Conservation (phyloP, 495 filamentous ascomycete genomes). For the Penicillium canariense region DNA sequence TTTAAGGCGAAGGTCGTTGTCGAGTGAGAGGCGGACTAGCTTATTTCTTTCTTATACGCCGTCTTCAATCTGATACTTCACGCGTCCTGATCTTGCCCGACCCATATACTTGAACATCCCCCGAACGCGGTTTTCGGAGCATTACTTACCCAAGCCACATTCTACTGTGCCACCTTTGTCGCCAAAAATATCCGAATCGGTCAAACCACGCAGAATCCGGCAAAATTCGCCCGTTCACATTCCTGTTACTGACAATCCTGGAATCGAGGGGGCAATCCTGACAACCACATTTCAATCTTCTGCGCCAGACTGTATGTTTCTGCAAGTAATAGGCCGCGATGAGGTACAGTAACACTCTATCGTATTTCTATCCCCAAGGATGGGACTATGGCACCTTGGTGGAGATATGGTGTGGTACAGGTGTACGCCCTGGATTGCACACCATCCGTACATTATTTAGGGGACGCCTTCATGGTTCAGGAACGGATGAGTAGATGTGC, state of each 20-base stretch:
- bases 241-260: background rate
- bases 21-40: too few relatives aligned
- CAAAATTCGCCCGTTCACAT: background rate
- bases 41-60: too few relatives aligned
- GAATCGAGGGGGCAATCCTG: background rate
- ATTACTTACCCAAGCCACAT: background rate
- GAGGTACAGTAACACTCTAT: constrained; percentile 9
- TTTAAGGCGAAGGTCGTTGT: too few relatives aligned
- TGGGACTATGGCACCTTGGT: background rate
- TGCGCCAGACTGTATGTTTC: background rate
- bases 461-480: background rate
- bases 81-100: too few relatives aligned
- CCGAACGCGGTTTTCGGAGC: background rate
- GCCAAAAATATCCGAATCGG: background rate
- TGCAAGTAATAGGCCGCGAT: background rate
- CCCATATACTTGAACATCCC: too few relatives aligned
- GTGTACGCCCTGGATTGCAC: constrained; percentile 12
- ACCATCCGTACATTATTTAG: background rate
- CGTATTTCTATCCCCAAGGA: background rate
- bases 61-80: too few relatives aligned
- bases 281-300: background rate
- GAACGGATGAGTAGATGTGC: background rate
- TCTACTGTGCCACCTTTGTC: background rate
- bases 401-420: constrained; percentile 11
- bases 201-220: background rate